phyloP scores from a whole-genome alignment of 2,329 filamentous ascomycete species.

The Alternaria sp. region DNA sequence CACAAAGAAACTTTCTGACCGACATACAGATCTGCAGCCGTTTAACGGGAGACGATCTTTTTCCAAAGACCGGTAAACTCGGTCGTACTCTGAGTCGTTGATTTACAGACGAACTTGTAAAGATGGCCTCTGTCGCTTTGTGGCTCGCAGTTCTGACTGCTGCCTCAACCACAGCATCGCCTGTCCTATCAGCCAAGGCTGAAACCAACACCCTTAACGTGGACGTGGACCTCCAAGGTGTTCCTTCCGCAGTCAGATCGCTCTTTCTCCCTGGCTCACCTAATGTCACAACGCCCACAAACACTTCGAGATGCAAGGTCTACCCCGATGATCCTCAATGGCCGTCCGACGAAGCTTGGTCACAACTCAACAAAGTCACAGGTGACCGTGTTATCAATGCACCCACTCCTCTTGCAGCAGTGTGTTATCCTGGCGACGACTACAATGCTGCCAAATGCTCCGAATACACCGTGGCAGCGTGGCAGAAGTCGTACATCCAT shows the following conservation, averaged over 20 bases:
- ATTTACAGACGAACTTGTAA: conserved; percentile 12
- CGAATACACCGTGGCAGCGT: conserved; percentile 37
- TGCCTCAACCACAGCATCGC: conserved; percentile 30
- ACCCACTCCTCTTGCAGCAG: conserved; percentile 42
- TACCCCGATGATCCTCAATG: conserved; percentile 58
- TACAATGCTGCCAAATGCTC: conserved; percentile 44
- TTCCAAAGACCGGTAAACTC: conserved; percentile 7
- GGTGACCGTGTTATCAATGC: conserved; percentile 38
- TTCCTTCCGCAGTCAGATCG: conserved; percentile 27
- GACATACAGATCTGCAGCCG: conserved; percentile 19
- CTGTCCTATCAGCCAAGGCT: conserved; percentile 21
- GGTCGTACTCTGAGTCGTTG: conserved; percentile 7
- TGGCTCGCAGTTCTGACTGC: conserved; percentile 38
- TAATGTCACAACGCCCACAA: conserved; percentile 14
- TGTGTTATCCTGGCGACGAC: conserved; percentile 42
- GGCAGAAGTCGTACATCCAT: conserved; percentile 46
- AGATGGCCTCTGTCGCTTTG: conserved; percentile 26
- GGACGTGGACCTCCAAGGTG: conserved; percentile 32
- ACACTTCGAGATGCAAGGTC: conserved; percentile 56
- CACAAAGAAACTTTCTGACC: conserved; percentile 17
- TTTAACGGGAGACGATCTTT: conserved; percentile 16
- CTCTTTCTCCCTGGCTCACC: conserved; percentile 32
- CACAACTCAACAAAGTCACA: conserved; percentile 54
- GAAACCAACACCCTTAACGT: conserved; percentile 19
- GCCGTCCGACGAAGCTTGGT: conserved; percentile 60